Evolutionary conservation across 257 asterid genomes (phyloP), one percentile per base, ranked within the genome.

Genomic region (Gardenia jasminoides): DNA sequence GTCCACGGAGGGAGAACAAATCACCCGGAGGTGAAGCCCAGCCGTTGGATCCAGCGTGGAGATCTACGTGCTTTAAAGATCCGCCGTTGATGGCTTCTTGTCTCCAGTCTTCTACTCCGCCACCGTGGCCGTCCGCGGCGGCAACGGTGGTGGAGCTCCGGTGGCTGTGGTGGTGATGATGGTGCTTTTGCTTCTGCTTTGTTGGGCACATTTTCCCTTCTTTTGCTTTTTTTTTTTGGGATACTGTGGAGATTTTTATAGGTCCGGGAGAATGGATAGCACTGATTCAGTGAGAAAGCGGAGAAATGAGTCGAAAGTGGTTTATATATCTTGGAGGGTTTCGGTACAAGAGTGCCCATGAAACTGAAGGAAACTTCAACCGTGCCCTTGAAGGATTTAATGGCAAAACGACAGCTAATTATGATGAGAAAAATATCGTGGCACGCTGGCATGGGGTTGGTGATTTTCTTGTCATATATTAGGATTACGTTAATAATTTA

Each of bases 21-120:
- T 93, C 94, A 0, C 98, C 98, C 0, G 98, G 98, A 3, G 98
- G 98, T 36, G 98, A 91, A 6, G 98, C 97, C 98, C 98, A 94
- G 46, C 98, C 98, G 85, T 92, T 94, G 81, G 92, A 58, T 78
- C 98, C 98, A 16, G 80, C 84, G 52, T 82, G 80, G 76, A 89
- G 89, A 82, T 92, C 97, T 12, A 92, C 97, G 81, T 85, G 92
- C 77, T 86, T 88, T 50, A 92, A 79, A 20, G 98, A 92, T 76
- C 98, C 98, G 44, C 91, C 89, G 85, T 10, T 50, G 69, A 93
- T 88, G 13, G 89, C 86, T 79, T 88, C 94, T 50, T 89, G 86
- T 72, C 91, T 88, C 97, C 98, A 94, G 58, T 86, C 89, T 30
- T 82, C 80, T 0, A 26, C 65, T 20, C 22, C 89, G 10, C 77